Base-by-base conservation (phyloP, 805 yeast species). In the Pichia scutulata region DNA sequence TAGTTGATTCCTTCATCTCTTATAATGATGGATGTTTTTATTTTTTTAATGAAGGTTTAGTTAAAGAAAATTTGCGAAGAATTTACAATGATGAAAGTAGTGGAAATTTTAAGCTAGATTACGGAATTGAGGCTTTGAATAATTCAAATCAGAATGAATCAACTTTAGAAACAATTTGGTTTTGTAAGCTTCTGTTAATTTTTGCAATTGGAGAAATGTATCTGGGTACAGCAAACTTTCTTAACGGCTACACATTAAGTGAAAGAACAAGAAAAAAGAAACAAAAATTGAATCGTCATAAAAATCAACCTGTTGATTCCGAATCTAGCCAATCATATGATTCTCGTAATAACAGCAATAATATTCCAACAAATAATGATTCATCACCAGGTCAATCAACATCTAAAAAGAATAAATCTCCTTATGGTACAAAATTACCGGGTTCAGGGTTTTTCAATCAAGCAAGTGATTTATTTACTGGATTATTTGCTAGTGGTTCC, bases 151-250 rank as follows among this genome's bases (percentile, higher is more conserved):
- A 62, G 22, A 56, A 55, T 28, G 81, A 83, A 54, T 76, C 86
- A 7, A 78, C 83, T 26, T 69, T 84, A 48, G 89, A 85, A 62
- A 81, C 89, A 0, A 84, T 86, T 43, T 86, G 90, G 89, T 84
- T 84, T 58, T 84, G 92, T 68, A 86, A 86, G 63, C 76, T 84
- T 7, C 61, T 86, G 22, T 65, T 86, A 47, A 82, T 86, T 23
- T 85, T 86, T 63, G 88, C 92, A 5, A 76, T 81, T 44, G 93
- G 95, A 18, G 95, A 86, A 62, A 84, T 86, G 87, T 86, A 86
- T 59, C 65, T 85, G 37, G 92, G 92, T 1, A 83, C 89, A 0
- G 84, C 85, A 13, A 82, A 85, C 47, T 79, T 77, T 55, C 69
- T 74, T 22, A 82, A 82, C 59, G 80, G 83, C 4, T 68, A 70